Percentiles rank a stretch among this genome's conserved stretches.
Evolutionary conservation across 345 rosid genomes (phyloP).

Genomic region (Rhodamnia rubescens): DNA sequence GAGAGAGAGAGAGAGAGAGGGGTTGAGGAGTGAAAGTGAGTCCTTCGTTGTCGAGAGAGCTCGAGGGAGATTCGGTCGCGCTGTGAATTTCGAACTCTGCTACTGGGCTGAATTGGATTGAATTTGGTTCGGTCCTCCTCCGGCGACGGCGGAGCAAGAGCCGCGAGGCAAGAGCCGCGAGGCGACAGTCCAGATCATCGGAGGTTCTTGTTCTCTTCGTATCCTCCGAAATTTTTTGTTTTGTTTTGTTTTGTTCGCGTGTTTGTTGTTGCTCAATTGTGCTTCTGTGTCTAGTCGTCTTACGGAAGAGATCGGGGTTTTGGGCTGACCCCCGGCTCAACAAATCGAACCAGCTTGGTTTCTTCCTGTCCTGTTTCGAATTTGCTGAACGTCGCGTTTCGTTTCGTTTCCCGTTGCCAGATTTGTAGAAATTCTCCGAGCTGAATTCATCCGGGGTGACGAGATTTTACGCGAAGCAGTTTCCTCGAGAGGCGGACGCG

Average conservation of each 20-base stretch:
- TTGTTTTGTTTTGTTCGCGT: background rate
- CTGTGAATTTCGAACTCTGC: background rate
- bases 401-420: background rate
- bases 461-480: background rate
- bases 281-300: background rate
- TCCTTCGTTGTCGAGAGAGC: background rate
- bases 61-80: background rate
- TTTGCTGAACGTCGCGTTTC: background rate
- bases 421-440: conserved; percentile 1
- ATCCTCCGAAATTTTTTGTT: background rate
- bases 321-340: background rate
- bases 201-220: background rate
- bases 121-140: background rate
- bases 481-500: background rate
- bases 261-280: background rate
- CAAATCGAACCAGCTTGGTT: background rate
- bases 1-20: conserved; percentile 6
- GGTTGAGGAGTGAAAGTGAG: conserved; percentile 3
- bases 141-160: background rate
- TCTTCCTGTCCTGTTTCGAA: background rate
- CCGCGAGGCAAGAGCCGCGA: background rate
- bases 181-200: background rate
- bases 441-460: conserved; percentile 7
- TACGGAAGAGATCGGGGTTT: background rate
- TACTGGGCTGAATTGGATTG: background rate